phyloP scores from a whole-genome alignment of 2,329 filamentous ascomycete genomes.

The Diaporthe amygdali region DNA sequence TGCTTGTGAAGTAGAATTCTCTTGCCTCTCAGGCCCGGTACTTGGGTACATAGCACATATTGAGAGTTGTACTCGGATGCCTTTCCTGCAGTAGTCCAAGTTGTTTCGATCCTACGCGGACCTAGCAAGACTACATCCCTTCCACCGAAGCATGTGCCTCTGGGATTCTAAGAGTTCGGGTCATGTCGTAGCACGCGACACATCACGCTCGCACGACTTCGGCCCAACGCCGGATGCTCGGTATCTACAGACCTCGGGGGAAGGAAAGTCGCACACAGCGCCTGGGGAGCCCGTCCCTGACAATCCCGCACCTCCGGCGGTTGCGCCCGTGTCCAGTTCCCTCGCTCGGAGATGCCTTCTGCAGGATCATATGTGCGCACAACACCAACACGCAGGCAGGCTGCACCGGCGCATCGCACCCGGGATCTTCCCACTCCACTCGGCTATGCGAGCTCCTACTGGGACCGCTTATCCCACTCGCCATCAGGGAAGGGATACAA shows the following conservation, averaged over 20 bases:
- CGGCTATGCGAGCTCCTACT: neutral
- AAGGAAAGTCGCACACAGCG: neutral
- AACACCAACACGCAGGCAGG: neutral
- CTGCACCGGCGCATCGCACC: neutral
- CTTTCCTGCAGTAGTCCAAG: neutral
- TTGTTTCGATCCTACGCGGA: neutral
- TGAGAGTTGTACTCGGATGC: neutral
- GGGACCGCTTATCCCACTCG: neutral
- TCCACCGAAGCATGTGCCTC: neutral
- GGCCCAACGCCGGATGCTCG: slow-evolving; percentile 3
- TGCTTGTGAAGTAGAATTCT: neutral
- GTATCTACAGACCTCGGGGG: neutral
- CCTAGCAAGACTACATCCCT: neutral
- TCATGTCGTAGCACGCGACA: slow-evolving; percentile 4
- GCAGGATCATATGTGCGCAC: neutral
- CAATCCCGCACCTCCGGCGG: neutral
- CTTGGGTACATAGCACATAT: neutral
- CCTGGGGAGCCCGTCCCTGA: neutral
- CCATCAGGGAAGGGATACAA: neutral
- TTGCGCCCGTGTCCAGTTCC: neutral
- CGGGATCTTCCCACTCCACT: neutral
- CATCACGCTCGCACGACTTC: slow-evolving; percentile 5
- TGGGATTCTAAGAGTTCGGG: neutral
- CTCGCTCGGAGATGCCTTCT: neutral
- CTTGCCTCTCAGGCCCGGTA: neutral